Conservation (phyloP, 1,139 yeast species). For the Geotrichum armillariae region DNA sequence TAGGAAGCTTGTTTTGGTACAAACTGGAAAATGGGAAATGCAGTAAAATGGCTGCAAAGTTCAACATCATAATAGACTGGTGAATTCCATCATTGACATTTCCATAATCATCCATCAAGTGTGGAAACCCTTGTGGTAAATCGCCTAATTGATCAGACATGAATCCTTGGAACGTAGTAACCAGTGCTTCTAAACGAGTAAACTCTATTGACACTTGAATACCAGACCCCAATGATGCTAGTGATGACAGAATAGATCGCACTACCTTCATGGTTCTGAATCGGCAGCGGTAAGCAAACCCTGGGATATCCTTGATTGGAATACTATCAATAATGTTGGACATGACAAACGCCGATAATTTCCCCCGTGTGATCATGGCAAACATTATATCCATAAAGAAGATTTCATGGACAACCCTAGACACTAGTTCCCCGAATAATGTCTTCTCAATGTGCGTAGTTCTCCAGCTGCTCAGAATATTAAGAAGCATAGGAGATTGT, state of each 20-base stretch:
- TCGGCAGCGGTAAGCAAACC: conserved; percentile 21
- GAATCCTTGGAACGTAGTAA: conserved; percentile 22
- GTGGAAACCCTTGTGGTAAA: conserved; percentile 16
- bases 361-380: conserved; percentile 21
- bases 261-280: conserved; percentile 21
- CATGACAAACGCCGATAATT: conserved; percentile 14
- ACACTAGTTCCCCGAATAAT: conserved; percentile 8
- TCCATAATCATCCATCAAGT: conserved; percentile 20
- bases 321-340: conserved; percentile 16
- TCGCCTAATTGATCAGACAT: conserved; percentile 14
- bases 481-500: conserved; percentile 8
- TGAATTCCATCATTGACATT: conserved; percentile 23
- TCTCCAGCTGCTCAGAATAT: conserved; percentile 19
- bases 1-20: conserved; percentile 23
- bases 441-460: conserved; percentile 6
- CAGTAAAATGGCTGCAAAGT: conserved; percentile 22
- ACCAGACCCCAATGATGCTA: conserved; percentile 19
- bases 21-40: conserved; percentile 23
- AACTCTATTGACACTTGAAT: conserved; percentile 19
- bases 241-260: conserved; percentile 15
- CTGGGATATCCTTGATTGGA: conserved; percentile 17
- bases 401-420: conserved; percentile 18
- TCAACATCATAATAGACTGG: conserved; percentile 21
- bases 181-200: conserved; percentile 19
- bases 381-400: conserved; percentile 22